A percentile compares a stretch with the other conserved stretches of the same genome.
These are phyloP conservation scores for Wolfiporia cocos DNA, from an alignment of 1,284 basidiomycete genomes.

Conservation along the genomic window DNA sequence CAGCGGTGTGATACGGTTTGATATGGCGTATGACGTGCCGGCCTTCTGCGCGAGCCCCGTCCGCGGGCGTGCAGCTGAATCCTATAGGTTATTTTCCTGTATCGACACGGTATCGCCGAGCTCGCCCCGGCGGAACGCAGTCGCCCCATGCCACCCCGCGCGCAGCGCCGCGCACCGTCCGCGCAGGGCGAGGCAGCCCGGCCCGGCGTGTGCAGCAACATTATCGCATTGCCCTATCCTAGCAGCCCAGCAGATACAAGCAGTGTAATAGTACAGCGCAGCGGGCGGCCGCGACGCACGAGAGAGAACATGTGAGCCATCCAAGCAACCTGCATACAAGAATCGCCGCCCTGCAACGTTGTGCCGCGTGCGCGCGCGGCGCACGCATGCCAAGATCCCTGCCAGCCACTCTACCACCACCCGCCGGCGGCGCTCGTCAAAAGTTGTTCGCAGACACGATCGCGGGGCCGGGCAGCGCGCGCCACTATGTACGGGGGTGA, in stretches of 20 bases:
- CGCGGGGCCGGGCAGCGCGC: constrained; percentile 30
- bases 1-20: constrained; percentile 17
- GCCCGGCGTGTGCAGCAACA: too few relatives aligned
- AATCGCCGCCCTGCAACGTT: neutral
- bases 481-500: constrained; percentile 23
- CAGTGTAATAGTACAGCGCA: constrained; percentile 5
- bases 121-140: constrained; percentile 2
- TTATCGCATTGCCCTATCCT: constrained; percentile 7
- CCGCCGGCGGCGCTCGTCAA: too few relatives aligned
- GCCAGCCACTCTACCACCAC: too few relatives aligned
- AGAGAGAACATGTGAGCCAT: constrained; percentile 5
- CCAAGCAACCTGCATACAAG: constrained; percentile 2
- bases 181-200: too few relatives aligned
- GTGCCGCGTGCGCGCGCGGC: constrained; percentile 1
- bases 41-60: neutral
- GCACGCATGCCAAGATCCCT: too few relatives aligned
- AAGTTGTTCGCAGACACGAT: constrained; percentile 23
- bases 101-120: constrained; percentile 1
- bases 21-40: constrained; percentile 18
- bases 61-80: neutral
- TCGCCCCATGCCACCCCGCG: too few relatives aligned
- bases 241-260: constrained; percentile 2
- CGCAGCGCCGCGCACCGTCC: too few relatives aligned
- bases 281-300: neutral
- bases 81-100: constrained; percentile 3